phyloP scores from a whole-genome alignment of 2,329 filamentous ascomycete species.

The Colletotrichum aenigma region DNA sequence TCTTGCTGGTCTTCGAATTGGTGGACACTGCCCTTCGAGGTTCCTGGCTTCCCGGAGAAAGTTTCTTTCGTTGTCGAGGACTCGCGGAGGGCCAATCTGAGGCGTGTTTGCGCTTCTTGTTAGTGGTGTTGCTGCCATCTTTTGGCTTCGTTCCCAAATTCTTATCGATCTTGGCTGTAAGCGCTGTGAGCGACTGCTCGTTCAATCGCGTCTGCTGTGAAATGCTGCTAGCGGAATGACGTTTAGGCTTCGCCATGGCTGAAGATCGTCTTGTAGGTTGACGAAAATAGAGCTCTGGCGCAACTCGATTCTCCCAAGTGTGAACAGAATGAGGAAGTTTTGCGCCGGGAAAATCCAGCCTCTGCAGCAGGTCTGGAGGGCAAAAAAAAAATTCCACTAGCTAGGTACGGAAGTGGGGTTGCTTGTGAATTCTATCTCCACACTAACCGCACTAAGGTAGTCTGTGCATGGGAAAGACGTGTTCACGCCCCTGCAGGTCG shows the following conservation, averaged over 20 bases:
- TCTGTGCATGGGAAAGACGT: not conserved
- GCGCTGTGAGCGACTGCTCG: slow-evolving; percentile 52
- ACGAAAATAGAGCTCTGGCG: not conserved
- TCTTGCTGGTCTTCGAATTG: slow-evolving; percentile 21
- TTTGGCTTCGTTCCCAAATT: slow-evolving; percentile 42
- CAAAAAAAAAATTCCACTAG: not conserved
- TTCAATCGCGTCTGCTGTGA: slow-evolving; percentile 40
- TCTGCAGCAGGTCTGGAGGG: not conserved
- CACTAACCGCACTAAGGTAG: not conserved
- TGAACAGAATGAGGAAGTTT: not conserved
- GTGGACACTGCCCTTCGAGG: slow-evolving; percentile 17
- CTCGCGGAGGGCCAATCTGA: not conserved
- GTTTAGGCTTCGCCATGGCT: slow-evolving; percentile 12
- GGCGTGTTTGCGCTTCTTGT: slow-evolving; percentile 38
- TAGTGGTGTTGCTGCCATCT: slow-evolving; percentile 51
- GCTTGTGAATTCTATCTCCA: not conserved
- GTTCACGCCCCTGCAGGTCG: not conserved
- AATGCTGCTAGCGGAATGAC: not conserved
- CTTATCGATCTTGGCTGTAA: slow-evolving; percentile 63
- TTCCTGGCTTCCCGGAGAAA: not conserved
- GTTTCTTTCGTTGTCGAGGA: slow-evolving; percentile 8
- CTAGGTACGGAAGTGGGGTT: not conserved
- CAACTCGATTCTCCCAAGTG: not conserved
- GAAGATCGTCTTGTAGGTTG: not conserved
- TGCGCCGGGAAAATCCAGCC: not conserved